Base-by-base conservation (phyloP, 2,329 filamentous ascomycete genomes). In the Colletotrichum filicis region DNA sequence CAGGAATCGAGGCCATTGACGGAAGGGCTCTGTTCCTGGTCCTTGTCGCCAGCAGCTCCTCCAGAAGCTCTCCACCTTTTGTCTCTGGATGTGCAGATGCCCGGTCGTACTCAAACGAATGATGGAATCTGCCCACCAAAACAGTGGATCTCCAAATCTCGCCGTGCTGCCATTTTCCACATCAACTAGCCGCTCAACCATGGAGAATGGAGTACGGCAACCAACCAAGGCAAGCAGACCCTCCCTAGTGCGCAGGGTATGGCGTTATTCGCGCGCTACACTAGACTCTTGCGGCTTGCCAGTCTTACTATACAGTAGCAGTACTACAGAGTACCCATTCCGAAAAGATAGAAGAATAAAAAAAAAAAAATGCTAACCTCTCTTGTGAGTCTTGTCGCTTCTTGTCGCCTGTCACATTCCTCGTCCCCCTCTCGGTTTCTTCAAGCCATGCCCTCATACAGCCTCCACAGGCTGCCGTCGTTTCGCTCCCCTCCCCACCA, bases 261-360 rank as follows among this genome's bases (percentile, higher is more conserved):
- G 68, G 71, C 71, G 62, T 74, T 72, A 74, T 74, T 74, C 68
- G 71, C 71, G 71, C 71, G 71, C 62, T 74, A 74, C 68, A 71
- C 57, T 72, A 73, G 59, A 59, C 32, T 53, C 37, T 68, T 32
- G 58, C 59, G 62, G 49, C 37, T 22, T 46, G 37, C 37, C 16
- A 63, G 59, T 56, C 64, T 65, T 35, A 52, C 42, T 49, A 42
- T 42, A 42, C 37, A 49, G 42, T 49, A n/a, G 42, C 19, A n/a
- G 42, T 49, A 49, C 42, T 49, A 49, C 19, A 42, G 37, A 42
- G 37, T 49, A 49, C 32, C 60, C 66, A 65, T 73, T 59, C 70
- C 46, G 35, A 52, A 57, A 69, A 69, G 56, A 58, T 5, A 28
- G 35, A 58, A 49, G 49, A 58, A 52, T 28, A 59, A 63, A 57